phyloP scores from a whole-genome alignment of 768 basidiomycete species.

The Suillus sp. region DNA sequence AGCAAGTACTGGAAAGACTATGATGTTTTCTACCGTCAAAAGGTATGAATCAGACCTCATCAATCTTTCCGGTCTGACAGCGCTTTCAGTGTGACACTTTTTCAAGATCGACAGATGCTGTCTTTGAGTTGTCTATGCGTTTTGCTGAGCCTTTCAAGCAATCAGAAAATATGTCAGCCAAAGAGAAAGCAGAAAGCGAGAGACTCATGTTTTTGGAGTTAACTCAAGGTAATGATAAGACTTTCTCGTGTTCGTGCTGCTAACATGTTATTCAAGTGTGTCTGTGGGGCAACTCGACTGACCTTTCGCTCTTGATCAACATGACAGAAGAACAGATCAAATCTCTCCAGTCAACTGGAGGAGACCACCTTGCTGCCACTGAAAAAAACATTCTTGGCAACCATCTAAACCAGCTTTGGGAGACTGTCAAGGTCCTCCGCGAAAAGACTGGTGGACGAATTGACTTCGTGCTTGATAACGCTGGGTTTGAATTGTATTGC shows the following conservation, averaged over 20 bases:
- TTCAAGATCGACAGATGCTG: slow-evolving; percentile 87
- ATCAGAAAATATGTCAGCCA: slow-evolving; percentile 49
- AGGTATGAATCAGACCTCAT: slow-evolving; percentile 44
- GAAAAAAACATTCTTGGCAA: slow-evolving; percentile 97
- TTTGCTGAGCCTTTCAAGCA: slow-evolving; percentile 85
- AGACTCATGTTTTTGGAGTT: slow-evolving; percentile 89
- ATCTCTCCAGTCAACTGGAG: slow-evolving; percentile 92
- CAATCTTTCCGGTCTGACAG: slow-evolving; percentile 13
- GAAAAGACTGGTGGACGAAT: slow-evolving; percentile 73
- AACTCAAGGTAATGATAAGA: slow-evolving; percentile 68
- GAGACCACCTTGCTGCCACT: slow-evolving; percentile 92
- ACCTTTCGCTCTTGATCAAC: slow-evolving; percentile 91
- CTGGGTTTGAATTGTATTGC: slow-evolving; percentile 82
- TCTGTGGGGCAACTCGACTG: slow-evolving; percentile 97
- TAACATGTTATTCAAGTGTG: slow-evolving; percentile 57
- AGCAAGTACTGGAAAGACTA: slow-evolving; percentile 90
- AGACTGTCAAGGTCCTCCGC: slow-evolving; percentile 67
- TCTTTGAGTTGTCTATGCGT: slow-evolving; percentile 90
- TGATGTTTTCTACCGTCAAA: slow-evolving; percentile 95
- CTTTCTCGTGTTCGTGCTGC: slow-evolving; percentile 6
- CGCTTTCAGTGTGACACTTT: slow-evolving; percentile 83
- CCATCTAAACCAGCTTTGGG: slow-evolving; percentile 71
- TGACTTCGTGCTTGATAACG: slow-evolving; percentile 85
- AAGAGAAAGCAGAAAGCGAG: slow-evolving; percentile 66
- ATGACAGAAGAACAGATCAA: slow-evolving; percentile 99